Evolutionary conservation across 1,139 yeast species (phyloP).

Genomic region (Wickerhamiella pararugosa): DNA sequence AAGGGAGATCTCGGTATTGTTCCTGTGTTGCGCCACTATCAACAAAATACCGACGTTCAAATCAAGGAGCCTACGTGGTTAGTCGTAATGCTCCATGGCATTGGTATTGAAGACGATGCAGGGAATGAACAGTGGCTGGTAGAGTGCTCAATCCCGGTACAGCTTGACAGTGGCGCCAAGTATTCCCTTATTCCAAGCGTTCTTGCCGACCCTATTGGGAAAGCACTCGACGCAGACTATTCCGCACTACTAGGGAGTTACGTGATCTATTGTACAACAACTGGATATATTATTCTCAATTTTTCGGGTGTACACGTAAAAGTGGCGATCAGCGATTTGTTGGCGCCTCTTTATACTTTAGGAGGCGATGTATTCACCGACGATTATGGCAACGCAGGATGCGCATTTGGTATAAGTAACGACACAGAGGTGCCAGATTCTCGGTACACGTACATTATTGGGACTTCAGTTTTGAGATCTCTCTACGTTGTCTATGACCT

Average conservation of each 20-base stretch:
- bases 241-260: neutral
- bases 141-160: conserved; percentile 14
- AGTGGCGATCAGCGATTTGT: neutral
- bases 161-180: conserved; percentile 23
- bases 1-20: conserved; percentile 30
- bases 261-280: neutral
- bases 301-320: conserved; percentile 5
- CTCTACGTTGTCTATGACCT: conserved; percentile 69
- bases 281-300: conserved; percentile 12
- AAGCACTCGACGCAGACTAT: conserved; percentile 7
- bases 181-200: conserved; percentile 18
- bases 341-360: no score
- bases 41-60: conserved; percentile 1
- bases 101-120: conserved; percentile 6
- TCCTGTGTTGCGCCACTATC: conserved; percentile 14
- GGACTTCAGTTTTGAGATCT: conserved; percentile 58
- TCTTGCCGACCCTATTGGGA: conserved; percentile 13
- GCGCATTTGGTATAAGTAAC: no score
- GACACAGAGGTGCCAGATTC: no score
- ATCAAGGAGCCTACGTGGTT: conserved; percentile 2
- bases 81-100: conserved; percentile 13
- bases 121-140: conserved; percentile 8
- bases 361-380: no score
- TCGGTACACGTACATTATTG: conserved; percentile 30
- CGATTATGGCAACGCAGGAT: no score